Evolutionary conservation across 768 basidiomycete species (phyloP).

Genomic region (Amanita pseudoporphyria): DNA sequence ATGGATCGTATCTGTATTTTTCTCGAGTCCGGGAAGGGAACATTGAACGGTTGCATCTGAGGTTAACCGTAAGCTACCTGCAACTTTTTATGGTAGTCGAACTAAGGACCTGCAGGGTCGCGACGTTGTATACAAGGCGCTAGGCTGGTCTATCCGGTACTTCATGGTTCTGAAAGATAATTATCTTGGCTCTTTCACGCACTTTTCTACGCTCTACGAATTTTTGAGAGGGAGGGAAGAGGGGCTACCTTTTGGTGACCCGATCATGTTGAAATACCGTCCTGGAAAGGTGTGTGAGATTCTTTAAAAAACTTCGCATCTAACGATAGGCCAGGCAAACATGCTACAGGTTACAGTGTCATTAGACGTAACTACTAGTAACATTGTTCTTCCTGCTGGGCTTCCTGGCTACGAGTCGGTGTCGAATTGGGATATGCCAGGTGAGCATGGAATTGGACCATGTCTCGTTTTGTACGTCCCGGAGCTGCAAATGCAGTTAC

Average conservation of each 20-base stretch:
- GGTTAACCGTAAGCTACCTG: conserved; percentile 41
- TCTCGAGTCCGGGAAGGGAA: conserved; percentile 55
- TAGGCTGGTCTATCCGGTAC: conserved; percentile 87
- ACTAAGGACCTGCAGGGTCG: conserved; percentile 27
- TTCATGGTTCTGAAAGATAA: conserved; percentile 88
- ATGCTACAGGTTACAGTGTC: conserved; percentile 66
- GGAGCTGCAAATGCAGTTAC: conserved; percentile 63
- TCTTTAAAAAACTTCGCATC: neutral
- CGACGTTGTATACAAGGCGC: conserved; percentile 51
- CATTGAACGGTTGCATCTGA: conserved; percentile 69
- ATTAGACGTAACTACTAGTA: conserved; percentile 38
- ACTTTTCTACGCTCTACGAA: conserved; percentile 83
- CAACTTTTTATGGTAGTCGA: conserved; percentile 3
- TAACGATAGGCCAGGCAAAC: conserved; percentile 49
- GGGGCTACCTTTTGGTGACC: conserved; percentile 66
- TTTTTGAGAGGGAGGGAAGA: conserved; percentile 62
- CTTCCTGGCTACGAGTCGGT: conserved; percentile 49
- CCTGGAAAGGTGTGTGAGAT: conserved; percentile 53
- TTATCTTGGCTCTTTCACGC: conserved; percentile 90
- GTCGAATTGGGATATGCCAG: conserved; percentile 15
- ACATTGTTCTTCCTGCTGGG: conserved; percentile 57
- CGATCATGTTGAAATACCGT: conserved; percentile 70
- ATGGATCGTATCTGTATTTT: conserved; percentile 70
- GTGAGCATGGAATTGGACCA: conserved; percentile 32
- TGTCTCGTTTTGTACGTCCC: conserved; percentile 51